phyloP scores from a whole-genome alignment of 768 basidiomycete species.

The Hortiboletus flavorubellus region DNA sequence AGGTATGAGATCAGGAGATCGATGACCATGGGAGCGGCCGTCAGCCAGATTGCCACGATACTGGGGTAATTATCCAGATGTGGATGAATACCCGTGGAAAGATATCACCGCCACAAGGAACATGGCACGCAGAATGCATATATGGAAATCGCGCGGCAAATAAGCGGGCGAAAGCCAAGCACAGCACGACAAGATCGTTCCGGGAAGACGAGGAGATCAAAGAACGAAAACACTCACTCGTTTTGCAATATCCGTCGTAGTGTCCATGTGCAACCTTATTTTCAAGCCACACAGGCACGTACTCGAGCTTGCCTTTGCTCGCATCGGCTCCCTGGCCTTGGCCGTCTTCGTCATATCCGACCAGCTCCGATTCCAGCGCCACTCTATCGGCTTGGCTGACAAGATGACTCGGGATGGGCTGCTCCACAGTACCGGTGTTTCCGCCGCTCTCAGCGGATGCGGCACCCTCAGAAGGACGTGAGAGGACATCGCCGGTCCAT shows the following conservation, averaged over 20 bases:
- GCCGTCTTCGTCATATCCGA: conserved; percentile 43
- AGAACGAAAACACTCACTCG: conserved; percentile 55
- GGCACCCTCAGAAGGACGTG: conserved; percentile 34
- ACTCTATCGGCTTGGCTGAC: conserved; percentile 62
- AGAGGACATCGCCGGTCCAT: conserved; percentile 87
- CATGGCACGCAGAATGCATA: conserved; percentile 4
- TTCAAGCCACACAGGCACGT: conserved; percentile 89
- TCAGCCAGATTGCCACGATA: conserved; percentile 1
- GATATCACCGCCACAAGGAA: neutral
- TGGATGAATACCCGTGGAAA: neutral
- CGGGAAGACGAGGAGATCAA: neutral
- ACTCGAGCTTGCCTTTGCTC: conserved; percentile 55
- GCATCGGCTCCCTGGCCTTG: conserved; percentile 46
- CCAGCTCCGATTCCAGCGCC: conserved; percentile 63
- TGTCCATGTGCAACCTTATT: conserved; percentile 89
- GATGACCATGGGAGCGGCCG: neutral
- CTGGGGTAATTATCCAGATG: conserved; percentile 1
- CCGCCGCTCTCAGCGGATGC: conserved; percentile 26
- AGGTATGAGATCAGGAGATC: conserved; percentile 10
- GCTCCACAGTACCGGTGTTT: conserved; percentile 17
- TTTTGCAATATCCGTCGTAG: conserved; percentile 98
- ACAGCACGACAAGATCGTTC: conserved; percentile 1
- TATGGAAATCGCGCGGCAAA: conserved; percentile 11
- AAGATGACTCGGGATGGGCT: conserved; percentile 44
- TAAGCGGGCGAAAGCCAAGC: neutral